Evolutionary conservation across 2,329 filamentous ascomycete species (phyloP), one percentile per base, ranked within the genome.

Genomic region (Pseudogymnoascus sp.): DNA sequence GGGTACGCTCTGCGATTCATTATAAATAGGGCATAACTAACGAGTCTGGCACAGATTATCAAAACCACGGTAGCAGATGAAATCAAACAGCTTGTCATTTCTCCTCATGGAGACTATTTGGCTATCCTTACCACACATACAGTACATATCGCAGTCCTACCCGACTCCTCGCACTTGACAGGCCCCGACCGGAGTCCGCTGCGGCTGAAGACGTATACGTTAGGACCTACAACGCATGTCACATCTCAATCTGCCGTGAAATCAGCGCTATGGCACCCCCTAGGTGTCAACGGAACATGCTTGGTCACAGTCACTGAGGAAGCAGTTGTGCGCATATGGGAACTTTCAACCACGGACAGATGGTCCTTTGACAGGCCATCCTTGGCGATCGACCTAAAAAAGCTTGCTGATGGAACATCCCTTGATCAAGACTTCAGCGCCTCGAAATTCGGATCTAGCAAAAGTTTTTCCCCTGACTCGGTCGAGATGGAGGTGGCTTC

Each of bases 401-500:
- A 95, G 72, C 79, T 99, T 48, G 89, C 86, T 15, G 92, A 95
- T 73, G 92, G 90, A 23, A 86, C 83, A 2, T 90, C 83, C 3
- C 78, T 88, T 15, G 87, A 95, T 63, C 87, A 95, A 66, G 89
- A 96, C 71, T 89, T 96, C 69, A 79, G 84, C 30, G 89, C 90
- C 5, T 89, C 89, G 0, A 82, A 81, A 18, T 85, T 86, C 63
- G 82, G 86, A 6, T 86, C 84, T 41, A 90, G 84, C 70, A 90
- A 88, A 66, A 86, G 84, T 8, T 97, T 95, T 68, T 96, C 91
- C 0, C 88, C 91, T 0, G 92, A 97, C 71, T 83, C 83, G 1
- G 86, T 95, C 61, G 92, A 97, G 70, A 95, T 99, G 86, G 89
- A 96, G 69, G 90, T 95, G 19, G 90, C 91, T 3, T 86, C 92